Percentiles rank a stretch among this genome's conserved stretches.
Conservation (phyloP, 2,329 filamentous ascomycete genomes). For the Colletotrichum karsti region DNA sequence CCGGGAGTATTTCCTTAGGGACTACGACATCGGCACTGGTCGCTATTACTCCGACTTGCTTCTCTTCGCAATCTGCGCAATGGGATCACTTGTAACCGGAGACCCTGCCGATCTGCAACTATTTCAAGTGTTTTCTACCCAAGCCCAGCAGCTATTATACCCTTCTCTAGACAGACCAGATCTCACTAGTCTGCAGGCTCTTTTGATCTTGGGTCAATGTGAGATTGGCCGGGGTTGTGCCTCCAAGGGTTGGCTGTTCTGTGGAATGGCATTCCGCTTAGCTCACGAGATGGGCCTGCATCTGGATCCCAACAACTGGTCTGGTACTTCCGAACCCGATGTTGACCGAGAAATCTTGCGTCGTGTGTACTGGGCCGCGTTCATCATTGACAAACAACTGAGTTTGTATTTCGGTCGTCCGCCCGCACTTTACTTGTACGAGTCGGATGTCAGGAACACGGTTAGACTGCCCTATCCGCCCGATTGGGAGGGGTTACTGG, state of each 20-base stretch:
- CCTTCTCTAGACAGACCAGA: constrained; percentile 53
- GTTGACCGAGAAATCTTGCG: constrained; percentile 57
- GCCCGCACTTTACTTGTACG: constrained; percentile 56
- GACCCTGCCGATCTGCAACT: constrained; percentile 40
- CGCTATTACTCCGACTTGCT: constrained; percentile 59
- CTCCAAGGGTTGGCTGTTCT: constrained; percentile 61
- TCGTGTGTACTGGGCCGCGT: constrained; percentile 59
- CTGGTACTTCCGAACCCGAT: constrained; percentile 42
- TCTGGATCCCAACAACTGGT: constrained; percentile 60
- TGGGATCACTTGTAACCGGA: constrained; percentile 56
- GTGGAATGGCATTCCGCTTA: constrained; percentile 60
- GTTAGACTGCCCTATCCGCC: constrained; percentile 57
- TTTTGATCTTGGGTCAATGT: constrained; percentile 54
- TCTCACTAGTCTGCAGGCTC: constrained; percentile 54
- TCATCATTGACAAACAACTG: constrained; percentile 59
- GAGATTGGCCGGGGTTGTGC: constrained; percentile 56
- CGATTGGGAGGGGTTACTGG: constrained; percentile 52
- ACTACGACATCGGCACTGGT: constrained; percentile 55
- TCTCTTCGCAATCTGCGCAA: constrained; percentile 56
- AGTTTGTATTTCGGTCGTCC: constrained; percentile 60
- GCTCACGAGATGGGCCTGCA: constrained; percentile 62
- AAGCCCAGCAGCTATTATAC: constrained; percentile 49
- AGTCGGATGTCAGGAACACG: constrained; percentile 58
- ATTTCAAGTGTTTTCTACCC: background rate
- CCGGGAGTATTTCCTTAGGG: constrained; percentile 58